Conservation (phyloP, 2,329 filamentous ascomycete genomes). For the Paraphoma chrysanthemicola region DNA sequence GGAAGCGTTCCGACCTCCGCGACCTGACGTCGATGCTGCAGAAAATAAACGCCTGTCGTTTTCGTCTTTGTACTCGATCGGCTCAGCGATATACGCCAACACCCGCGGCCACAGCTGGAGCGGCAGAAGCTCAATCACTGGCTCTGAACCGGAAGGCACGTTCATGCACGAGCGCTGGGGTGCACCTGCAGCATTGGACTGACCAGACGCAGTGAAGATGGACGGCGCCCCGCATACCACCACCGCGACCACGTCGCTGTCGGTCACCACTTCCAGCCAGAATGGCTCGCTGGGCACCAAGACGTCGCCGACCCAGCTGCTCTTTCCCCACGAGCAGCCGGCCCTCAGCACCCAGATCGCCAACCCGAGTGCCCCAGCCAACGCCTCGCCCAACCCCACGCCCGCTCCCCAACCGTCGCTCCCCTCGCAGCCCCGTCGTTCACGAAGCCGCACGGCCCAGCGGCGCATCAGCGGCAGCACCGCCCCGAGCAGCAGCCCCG, state of each 20-base stretch:
- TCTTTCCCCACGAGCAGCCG: slow-evolving; percentile 41
- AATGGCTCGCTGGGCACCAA: slow-evolving; percentile 49
- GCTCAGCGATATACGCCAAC: slow-evolving; percentile 63
- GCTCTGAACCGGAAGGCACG: slow-evolving; percentile 55
- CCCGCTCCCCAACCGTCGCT: slow-evolving; percentile 18
- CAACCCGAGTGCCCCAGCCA: slow-evolving; percentile 15
- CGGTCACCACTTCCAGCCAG: slow-evolving; percentile 54
- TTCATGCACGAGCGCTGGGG: slow-evolving; percentile 3
- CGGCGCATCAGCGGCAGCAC: slow-evolving; percentile 83
- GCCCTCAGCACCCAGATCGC: slow-evolving; percentile 8
- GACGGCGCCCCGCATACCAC: slow-evolving; percentile 43
- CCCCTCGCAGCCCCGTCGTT: slow-evolving; percentile 34
- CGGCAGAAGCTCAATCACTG: slow-evolving; percentile 53
- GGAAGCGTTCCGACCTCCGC: slow-evolving; percentile 56
- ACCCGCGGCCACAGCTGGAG: slow-evolving; percentile 60
- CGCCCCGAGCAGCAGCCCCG: slow-evolving; percentile 80
- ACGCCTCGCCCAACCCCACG: slow-evolving; percentile 25
- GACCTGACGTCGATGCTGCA: slow-evolving; percentile 51
- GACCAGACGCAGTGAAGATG: slow-evolving; percentile 29
- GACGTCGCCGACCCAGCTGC: slow-evolving; percentile 47
- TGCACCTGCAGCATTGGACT: slow-evolving; percentile 3
- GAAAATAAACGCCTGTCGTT: slow-evolving; percentile 73
- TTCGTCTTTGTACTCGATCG: slow-evolving; percentile 75
- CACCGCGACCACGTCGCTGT: slow-evolving; percentile 54
- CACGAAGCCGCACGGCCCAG: slow-evolving; percentile 61